These are phyloP conservation scores for Cenchrus fungigraminus DNA, from an alignment of 176 grass and related monocot species.

Conservation along the genomic window DNA sequence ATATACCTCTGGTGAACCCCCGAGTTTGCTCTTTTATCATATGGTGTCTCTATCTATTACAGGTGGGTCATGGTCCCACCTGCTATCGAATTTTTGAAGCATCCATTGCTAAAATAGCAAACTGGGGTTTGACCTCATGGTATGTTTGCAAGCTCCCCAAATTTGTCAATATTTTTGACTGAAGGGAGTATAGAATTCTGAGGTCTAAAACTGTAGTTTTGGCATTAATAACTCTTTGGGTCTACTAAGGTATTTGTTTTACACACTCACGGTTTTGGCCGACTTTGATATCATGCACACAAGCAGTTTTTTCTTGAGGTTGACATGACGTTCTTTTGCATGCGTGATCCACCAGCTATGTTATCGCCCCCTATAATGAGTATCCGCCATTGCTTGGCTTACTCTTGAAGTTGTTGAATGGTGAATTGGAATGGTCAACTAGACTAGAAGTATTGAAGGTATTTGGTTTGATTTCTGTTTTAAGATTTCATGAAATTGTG, in stretches of 20 bases:
- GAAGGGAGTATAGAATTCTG: not conserved
- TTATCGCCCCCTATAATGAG: conserved; percentile 95
- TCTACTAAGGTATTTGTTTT: not conserved
- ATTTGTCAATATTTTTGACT: not conserved
- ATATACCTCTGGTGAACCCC: not conserved
- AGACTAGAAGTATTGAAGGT: conserved; percentile 98
- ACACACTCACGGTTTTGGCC: not conserved
- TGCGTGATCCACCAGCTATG: conserved; percentile 64
- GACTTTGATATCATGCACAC: not conserved
- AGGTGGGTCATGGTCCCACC: not conserved
- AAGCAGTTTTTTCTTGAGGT: too few relatives aligned
- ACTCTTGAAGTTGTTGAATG: conserved; percentile 94
- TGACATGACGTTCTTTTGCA: conserved; percentile 38
- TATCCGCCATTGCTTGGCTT: conserved; percentile 94
- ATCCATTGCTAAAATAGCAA: not conserved
- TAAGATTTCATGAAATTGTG: conserved; percentile 21
- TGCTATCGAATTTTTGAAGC: not conserved
- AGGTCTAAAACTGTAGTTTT: not conserved
- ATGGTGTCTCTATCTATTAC: not conserved
- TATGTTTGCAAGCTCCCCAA: not conserved
- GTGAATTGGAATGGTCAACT: conserved; percentile 97
- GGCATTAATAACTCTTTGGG: not conserved
- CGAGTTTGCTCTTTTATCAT: too few relatives aligned
- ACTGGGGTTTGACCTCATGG: not conserved
- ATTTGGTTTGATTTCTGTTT: conserved; percentile 37